Evolutionary conservation across 2,329 filamentous ascomycete species (phyloP), one percentile per base, ranked within the genome.

Genomic region (Aspergillus sp.): DNA sequence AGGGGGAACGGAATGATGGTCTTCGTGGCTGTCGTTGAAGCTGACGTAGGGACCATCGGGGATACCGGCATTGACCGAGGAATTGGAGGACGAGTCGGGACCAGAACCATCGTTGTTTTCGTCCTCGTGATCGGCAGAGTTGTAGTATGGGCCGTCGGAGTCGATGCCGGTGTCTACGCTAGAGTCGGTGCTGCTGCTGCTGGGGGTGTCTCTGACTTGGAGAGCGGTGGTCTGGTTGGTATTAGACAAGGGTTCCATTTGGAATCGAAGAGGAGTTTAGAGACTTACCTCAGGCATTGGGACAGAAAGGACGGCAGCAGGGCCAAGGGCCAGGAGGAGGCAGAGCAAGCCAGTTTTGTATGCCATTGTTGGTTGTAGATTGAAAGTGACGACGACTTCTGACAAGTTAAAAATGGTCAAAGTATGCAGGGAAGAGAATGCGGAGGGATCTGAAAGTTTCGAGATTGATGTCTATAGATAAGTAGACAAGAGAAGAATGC

Each of bases 251-350:
- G 29, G 42, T 12, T 33, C 19, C 19, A 19, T 19, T 19, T 19
- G 19, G 2, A 19, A 19, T 19, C 19, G 19, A 19, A 19, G 19
- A 19, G 19, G 19, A 19, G 1, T 19, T 19, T 19, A 38, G 27
- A 5, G 8, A 48, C 50, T 44, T 52, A 59, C 59, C 45, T 57
- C 41, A 43, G 53, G 5, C 40, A 59, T 50, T 9, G 62, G 62
- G n/a, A 51, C 56, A n/a, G 62, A 50, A 27, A 66, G 51, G 10
- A 62, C 60, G 2, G 55, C 48, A 19, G 56, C 48, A 32, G 62
- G 62, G 38, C 55, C 56, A 29, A 60, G 50, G 39, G 60, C 52
- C 30, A 65, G 53, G 27, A 61, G 39, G 2, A 66, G 58, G 55
- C 58, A 64, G 47, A 66, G 34, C 38, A 63, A 53, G n/a, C 36